phyloP scores from a whole-genome alignment of 2,329 filamentous ascomycete species.

The Colletotrichum orbiculare region DNA sequence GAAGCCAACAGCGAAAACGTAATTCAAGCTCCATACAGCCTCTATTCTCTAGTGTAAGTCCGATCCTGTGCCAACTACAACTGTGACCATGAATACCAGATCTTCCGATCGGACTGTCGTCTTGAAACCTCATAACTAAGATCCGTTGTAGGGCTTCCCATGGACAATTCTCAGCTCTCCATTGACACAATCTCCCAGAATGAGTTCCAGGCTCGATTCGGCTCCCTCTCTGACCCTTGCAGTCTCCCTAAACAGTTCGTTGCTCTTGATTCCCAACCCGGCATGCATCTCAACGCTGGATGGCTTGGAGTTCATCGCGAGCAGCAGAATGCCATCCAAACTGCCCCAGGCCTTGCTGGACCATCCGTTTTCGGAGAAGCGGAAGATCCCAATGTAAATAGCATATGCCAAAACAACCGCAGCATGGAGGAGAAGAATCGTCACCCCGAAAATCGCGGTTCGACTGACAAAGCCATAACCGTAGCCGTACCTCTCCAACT shows the following conservation, averaged over 20 bases:
- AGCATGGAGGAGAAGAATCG: neutral
- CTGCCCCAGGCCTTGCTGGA: conserved; percentile 1
- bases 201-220: too few relatives aligned
- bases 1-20: too few relatives aligned
- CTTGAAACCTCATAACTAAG: too few relatives aligned
- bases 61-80: too few relatives aligned
- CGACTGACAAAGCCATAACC: neutral
- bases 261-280: neutral
- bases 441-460: neutral
- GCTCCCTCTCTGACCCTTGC: too few relatives aligned
- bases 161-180: too few relatives aligned
- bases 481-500: neutral
- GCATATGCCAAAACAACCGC: neutral
- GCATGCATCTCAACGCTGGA: neutral
- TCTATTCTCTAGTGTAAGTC: too few relatives aligned
- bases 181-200: too few relatives aligned
- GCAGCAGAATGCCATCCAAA: neutral
- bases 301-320: neutral
- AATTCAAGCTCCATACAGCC: too few relatives aligned
- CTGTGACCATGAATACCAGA: too few relatives aligned
- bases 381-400: neutral
- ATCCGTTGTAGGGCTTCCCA: too few relatives aligned
- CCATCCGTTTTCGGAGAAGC: neutral
- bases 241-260: neutral
- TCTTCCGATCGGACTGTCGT: too few relatives aligned